Evolutionary conservation across 2,329 filamentous ascomycete species (phyloP).

Genomic region (Cytospora chrysosperma): DNA sequence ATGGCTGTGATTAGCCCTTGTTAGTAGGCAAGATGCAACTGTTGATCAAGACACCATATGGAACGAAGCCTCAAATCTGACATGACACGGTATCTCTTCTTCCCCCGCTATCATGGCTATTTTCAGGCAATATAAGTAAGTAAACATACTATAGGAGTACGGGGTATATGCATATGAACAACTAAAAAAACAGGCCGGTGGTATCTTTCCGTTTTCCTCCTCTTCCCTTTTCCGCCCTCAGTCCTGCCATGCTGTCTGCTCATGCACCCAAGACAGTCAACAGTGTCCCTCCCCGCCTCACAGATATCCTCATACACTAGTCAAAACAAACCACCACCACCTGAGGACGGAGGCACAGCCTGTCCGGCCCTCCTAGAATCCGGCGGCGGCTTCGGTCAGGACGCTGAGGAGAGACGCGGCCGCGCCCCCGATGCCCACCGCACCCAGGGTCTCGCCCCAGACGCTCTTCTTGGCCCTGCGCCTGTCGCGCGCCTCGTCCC

Average conservation of each 20-base stretch:
- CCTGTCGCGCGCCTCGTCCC: conserved; percentile 35
- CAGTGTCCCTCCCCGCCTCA: neutral
- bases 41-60: too few relatives aligned
- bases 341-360: neutral
- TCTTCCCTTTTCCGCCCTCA: neutral
- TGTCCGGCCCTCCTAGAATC: conserved; percentile 24
- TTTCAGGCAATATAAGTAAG: neutral
- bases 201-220: neutral
- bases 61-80: too few relatives aligned
- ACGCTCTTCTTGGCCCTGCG: conserved; percentile 43
- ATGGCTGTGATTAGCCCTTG: too few relatives aligned
- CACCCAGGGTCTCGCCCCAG: conserved; percentile 55
- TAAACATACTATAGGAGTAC: neutral
- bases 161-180: neutral
- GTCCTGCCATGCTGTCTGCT: neutral
- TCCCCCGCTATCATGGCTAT: too few relatives aligned
- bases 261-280: neutral
- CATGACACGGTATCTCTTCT: too few relatives aligned
- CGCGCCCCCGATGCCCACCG: conserved; percentile 60
- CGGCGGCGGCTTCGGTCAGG: conserved; percentile 53
- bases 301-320: neutral
- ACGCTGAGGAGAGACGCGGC: conserved; percentile 59
- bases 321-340: neutral
- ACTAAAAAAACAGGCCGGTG: neutral
- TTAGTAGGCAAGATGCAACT: neutral